Base-by-base conservation (phyloP, 1,284 basidiomycete species). In the Pyrrhoderma noxium region DNA sequence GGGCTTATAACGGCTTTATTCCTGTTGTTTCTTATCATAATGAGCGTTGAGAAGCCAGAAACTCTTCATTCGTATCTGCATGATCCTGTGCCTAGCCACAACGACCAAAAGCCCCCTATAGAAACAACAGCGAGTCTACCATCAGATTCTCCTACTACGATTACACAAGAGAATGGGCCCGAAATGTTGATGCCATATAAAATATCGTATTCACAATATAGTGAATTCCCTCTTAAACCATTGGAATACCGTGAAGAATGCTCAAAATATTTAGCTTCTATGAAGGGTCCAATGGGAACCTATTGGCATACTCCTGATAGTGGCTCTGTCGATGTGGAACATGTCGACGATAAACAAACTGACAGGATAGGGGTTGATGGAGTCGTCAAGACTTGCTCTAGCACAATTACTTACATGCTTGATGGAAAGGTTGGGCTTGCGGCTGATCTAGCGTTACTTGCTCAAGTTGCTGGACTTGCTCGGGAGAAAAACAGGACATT, bases 321-420 rank as follows among this genome's bases (percentile, higher is more conserved):
- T 56, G 68, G 67, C 3, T 62, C 63, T 23, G 55, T 68, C 58
- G 80, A 82, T 58, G 77, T 79, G 4, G 53, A 62, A 13, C 80
- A 84, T 58, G 61, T 67, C 31, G 67, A 74, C 51, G 66, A 70
- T 42, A 31, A 31, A 5, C 27, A 5, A 11, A 5, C 27, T 5
- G 27, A 31, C 5, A 57, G 61, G 21, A 67, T 64, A 25, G 62
- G 62, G 49, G 55, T 44, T 7, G 7, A 31, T 5, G 27, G 27
- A 11, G 27, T 31, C 11, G 63, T 62, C n/a, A 57, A 61, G 14
- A 62, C 76, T 14, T 85, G 82, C 64, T 67, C 63, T 13, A 78
- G 72, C 52, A 81, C 79, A 0, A 76, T 85, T 57, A 85, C 82
- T 0, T 86, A 85, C 60, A 73, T 82, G 75, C 67, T 85, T 36